Evolutionary conservation across 108 stramenopile genomes (phyloP).

Genomic region (Conticribra guillardii): DNA sequence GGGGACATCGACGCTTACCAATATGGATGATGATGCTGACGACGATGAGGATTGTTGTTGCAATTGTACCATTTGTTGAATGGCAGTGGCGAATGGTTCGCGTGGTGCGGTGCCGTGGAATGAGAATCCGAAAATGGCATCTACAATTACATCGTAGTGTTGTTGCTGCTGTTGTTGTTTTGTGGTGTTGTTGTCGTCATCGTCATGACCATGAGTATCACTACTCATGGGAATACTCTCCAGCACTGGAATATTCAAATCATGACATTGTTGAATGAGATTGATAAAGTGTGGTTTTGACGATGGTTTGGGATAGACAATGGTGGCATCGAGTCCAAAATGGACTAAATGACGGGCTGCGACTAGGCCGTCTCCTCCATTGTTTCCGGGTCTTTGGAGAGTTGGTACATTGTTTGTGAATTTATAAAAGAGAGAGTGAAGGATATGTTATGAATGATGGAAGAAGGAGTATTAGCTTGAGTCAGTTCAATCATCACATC

Average conservation of each 20-base stretch:
- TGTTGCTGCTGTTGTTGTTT: conserved; percentile 10
- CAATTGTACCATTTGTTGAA: conserved; percentile 61
- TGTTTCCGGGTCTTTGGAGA: conserved; percentile 98
- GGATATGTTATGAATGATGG: background rate
- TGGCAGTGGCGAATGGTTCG: conserved; percentile 89
- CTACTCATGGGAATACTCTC: conserved; percentile 65
- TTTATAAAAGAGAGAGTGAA: background rate
- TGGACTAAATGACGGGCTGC: conserved; percentile 94
- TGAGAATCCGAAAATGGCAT: conserved; percentile 98
- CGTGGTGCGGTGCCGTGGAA: conserved; percentile 82
- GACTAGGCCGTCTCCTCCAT: conserved; percentile 99
- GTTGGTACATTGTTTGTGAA: no score
- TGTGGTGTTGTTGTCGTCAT: no score
- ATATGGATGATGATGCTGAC: conserved; percentile 24
- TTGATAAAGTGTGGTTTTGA: conserved; percentile 70
- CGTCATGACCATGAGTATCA: no score
- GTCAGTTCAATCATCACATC: background rate
- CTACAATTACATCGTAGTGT: conserved; percentile 84
- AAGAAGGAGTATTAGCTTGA: background rate
- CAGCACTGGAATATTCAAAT: conserved; percentile 78
- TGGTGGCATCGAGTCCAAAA: conserved; percentile 85
- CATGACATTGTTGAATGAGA: conserved; percentile 88
- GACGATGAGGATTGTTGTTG: conserved; percentile 27
- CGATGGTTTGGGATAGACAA: conserved; percentile 91
- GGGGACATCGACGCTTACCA: conserved; percentile 95